These are phyloP conservation scores for Xanthoceras sorbifolium DNA, from an alignment of 345 rosid species.

Conservation along the genomic window DNA sequence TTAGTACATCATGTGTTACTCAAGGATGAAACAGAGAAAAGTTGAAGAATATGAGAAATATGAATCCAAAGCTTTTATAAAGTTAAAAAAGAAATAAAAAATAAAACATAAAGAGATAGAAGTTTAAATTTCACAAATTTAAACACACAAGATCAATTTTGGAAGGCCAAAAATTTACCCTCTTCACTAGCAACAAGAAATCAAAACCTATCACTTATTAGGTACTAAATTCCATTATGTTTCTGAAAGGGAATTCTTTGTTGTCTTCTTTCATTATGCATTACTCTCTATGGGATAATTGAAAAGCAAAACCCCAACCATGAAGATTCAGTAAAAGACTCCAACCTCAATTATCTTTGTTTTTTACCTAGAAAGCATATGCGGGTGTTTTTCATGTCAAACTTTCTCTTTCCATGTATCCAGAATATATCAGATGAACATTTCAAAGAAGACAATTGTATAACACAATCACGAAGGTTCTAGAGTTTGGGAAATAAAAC, in stretches of 20 bases:
- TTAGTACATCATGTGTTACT: neutral
- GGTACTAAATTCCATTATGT: neutral
- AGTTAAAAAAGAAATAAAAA: neutral
- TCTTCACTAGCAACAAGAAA: neutral
- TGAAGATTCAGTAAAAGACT: constrained; percentile 4
- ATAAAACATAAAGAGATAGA: neutral
- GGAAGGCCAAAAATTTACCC: neutral
- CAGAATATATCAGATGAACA: neutral
- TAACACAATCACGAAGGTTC: neutral
- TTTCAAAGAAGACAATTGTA: neutral
- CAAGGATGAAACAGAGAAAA: neutral
- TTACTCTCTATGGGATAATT: neutral
- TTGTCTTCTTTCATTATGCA: neutral
- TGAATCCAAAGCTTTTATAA: neutral
- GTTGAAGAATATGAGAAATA: neutral
- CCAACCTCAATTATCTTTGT: neutral
- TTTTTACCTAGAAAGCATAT: neutral
- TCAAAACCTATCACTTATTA: neutral
- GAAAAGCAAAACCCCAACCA: neutral
- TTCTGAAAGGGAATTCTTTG: neutral
- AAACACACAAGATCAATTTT: neutral
- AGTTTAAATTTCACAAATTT: neutral
- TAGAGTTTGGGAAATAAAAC: neutral
- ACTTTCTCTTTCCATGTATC: neutral
- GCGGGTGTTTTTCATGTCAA: neutral